Conservation (phyloP, 2,329 filamentous ascomycete species). For the Scopulariopsis brevicaulis region DNA sequence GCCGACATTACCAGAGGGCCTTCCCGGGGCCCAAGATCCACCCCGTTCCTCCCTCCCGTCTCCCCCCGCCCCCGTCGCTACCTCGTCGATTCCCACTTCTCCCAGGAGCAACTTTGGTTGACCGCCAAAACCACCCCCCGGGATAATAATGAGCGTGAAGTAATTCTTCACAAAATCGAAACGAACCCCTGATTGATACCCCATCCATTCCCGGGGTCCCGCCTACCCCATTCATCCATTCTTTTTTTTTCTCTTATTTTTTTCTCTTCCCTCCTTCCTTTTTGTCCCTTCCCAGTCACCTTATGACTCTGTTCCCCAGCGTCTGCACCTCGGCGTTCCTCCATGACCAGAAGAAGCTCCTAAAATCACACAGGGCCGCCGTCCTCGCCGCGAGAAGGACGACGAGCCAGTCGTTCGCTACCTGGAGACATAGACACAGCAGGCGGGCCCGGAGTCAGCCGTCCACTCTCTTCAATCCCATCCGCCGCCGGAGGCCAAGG, state of each 20-base stretch:
- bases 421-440: slow-evolving; percentile 21
- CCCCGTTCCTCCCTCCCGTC: background rate
- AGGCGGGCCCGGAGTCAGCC: slow-evolving; percentile 22
- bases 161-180: background rate
- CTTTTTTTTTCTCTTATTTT: background rate
- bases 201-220: background rate
- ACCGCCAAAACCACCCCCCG: background rate
- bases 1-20: background rate
- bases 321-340: slow-evolving; percentile 29
- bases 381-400: slow-evolving; percentile 30
- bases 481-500: slow-evolving; percentile 3
- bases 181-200: background rate
- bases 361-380: slow-evolving; percentile 26
- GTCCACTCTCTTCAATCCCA: slow-evolving; percentile 22
- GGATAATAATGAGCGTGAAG: background rate
- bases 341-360: slow-evolving; percentile 27
- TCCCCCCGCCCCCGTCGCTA: background rate
- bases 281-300: background rate
- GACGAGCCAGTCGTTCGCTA: slow-evolving; percentile 20
- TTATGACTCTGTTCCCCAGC: slow-evolving; percentile 4
- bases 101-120: background rate
- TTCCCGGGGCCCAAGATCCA: background rate
- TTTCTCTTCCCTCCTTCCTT: background rate
- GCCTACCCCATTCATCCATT: background rate
- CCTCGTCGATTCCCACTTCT: background rate